phyloP scores from a whole-genome alignment of 257 asterid genomes.

The Scutellaria galericulata region DNA sequence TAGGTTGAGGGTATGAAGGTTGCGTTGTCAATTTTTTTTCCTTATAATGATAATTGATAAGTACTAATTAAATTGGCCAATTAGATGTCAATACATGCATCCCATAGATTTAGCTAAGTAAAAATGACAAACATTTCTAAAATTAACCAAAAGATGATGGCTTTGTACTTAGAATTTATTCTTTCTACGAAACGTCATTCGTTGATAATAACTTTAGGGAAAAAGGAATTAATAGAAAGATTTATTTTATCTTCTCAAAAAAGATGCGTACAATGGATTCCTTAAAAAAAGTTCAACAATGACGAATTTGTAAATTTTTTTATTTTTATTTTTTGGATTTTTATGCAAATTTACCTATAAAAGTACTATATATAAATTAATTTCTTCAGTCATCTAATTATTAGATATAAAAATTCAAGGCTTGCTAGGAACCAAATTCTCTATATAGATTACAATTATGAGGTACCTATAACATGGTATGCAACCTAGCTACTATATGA shows the following conservation, averaged over 20 bases:
- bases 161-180: conserved; percentile 28
- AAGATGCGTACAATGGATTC: not conserved
- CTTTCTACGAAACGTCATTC: conserved; percentile 22
- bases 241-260: not conserved
- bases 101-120: conserved; percentile 22
- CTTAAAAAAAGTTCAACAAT: not conserved
- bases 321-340: not conserved
- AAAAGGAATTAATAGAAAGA: not conserved
- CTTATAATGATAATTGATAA: conserved; percentile 13
- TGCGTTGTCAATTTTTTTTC: conserved; percentile 26
- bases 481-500: conserved; percentile 2
- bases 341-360: not conserved
- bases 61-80: conserved; percentile 23
- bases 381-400: not conserved
- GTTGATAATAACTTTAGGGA: conserved; percentile 22
- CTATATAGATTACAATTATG: not conserved
- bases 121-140: conserved; percentile 22
- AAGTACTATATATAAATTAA: not conserved
- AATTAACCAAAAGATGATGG: conserved; percentile 18
- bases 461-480: conserved; percentile 24
- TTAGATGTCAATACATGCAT: conserved; percentile 5
- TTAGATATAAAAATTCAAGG: conserved; percentile 10
- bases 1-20: conserved; percentile 29
- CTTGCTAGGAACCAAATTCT: conserved; percentile 6
- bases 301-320: not conserved